Percentiles rank a stretch among this genome's conserved stretches.
phyloP scores from a whole-genome alignment of 23 red algal genomes.

The Cyanidiococcus yangmingshanensis region DNA sequence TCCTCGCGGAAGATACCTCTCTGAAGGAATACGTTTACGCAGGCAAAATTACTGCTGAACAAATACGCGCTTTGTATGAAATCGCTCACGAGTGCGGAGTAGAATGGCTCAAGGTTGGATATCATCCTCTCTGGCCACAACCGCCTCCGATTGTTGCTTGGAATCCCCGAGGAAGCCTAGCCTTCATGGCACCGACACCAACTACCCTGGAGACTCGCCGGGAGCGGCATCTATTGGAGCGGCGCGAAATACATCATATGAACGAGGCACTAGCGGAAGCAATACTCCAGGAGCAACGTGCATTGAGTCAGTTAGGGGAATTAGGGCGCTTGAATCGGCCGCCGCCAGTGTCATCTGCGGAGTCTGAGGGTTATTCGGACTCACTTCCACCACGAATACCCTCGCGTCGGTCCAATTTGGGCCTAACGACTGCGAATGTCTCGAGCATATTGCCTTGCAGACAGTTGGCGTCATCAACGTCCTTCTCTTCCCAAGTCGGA shows the following conservation, averaged over 20 bases:
- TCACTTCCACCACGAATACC: neutral
- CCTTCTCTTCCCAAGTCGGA: neutral
- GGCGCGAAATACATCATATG: neutral
- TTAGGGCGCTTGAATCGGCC: neutral
- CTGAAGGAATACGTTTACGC: neutral
- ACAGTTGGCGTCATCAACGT: neutral
- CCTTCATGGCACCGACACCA: neutral
- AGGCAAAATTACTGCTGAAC: neutral
- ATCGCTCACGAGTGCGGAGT: constrained; percentile 6
- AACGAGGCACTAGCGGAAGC: constrained; percentile 7
- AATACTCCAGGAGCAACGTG: neutral
- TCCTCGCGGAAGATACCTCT: neutral
- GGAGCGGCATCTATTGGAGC: neutral
- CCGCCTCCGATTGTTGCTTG: constrained; percentile 1
- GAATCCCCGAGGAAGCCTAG: neutral
- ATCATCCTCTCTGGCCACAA: constrained; percentile 10
- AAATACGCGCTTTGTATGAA: constrained; percentile 4
- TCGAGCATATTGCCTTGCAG: neutral
- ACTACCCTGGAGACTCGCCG: neutral
- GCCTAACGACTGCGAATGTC: neutral
- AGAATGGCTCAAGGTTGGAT: neutral
- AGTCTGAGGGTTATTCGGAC: constrained; percentile 16
- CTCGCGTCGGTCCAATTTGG: neutral
- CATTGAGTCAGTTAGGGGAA: neutral
- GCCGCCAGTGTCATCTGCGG: constrained; percentile 7